Conservation (phyloP, 257 asterid species). For the Capsicum pubescens region DNA sequence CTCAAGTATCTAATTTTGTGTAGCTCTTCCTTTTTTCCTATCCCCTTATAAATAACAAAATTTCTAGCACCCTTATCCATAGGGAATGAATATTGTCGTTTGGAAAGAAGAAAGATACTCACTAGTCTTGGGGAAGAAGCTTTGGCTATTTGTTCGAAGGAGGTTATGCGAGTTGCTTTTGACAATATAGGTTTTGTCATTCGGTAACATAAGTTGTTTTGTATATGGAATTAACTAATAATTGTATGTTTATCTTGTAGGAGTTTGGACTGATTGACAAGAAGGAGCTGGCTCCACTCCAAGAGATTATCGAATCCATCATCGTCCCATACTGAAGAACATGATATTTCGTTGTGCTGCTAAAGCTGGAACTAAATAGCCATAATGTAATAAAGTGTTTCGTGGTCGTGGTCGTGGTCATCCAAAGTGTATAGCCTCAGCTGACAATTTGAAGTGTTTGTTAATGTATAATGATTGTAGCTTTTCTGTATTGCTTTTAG, state of each 20-base stretch:
- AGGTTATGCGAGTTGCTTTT: not conserved
- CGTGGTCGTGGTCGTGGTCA: not conserved
- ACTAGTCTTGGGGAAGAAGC: not conserved
- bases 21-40: not conserved
- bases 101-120: not conserved
- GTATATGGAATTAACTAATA: not conserved
- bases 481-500: conserved; percentile 14
- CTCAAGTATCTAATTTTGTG: not conserved
- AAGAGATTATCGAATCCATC: conserved; percentile 80
- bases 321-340: conserved; percentile 61
- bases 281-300: conserved; percentile 91
- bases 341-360: not conserved
- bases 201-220: not conserved
- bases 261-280: conserved; percentile 84
- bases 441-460: conserved; percentile 15
- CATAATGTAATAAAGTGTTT: conserved; percentile 16
- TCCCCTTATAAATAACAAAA: not conserved
- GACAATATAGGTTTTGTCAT: not conserved
- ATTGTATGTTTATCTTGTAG: conserved; percentile 45
- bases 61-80: not conserved
- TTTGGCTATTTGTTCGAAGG: not conserved
- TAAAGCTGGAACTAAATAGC: conserved; percentile 22
- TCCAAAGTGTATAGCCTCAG: conserved; percentile 23
- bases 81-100: not conserved
- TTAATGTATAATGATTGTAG: conserved; percentile 21